Conservation (phyloP, 2,329 filamentous ascomycete species). For the Aureobasidium sp. region DNA sequence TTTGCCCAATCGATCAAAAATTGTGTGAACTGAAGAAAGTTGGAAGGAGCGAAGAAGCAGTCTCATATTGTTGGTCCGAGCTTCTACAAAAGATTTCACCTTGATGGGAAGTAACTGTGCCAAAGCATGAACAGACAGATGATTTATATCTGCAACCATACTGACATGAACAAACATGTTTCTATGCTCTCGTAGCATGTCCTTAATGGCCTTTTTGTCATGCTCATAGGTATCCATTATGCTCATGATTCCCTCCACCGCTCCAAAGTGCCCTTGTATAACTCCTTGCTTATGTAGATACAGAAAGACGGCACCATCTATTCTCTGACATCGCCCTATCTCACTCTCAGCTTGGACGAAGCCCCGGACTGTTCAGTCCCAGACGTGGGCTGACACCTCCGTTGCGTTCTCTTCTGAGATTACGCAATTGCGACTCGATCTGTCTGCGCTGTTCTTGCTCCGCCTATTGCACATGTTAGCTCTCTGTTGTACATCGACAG, state of each 20-base stretch:
- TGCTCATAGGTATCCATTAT: conserved; percentile 7
- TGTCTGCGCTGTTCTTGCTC: conserved; percentile 57
- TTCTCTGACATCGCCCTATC: background rate
- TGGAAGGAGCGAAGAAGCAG: background rate
- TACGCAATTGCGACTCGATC: conserved; percentile 16
- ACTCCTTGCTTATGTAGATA: background rate
- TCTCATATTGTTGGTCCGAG: background rate
- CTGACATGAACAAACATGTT: background rate
- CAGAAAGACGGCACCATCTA: background rate
- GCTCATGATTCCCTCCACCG: background rate
- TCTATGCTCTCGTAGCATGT: background rate
- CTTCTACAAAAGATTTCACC: background rate
- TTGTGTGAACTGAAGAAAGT: background rate
- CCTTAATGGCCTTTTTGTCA: background rate
- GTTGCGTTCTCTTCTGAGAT: conserved; percentile 13
- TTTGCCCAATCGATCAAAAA: background rate
- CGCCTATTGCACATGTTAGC: conserved; percentile 41
- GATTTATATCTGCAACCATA: background rate
- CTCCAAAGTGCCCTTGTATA: background rate
- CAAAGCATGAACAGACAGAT: background rate
- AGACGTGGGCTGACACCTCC: conserved; percentile 10
- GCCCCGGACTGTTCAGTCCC: conserved; percentile 3
- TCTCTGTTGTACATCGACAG: background rate
- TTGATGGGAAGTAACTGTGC: background rate
- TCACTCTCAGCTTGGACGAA: background rate